Evolutionary conservation across 495 filamentous ascomycete genomes (phyloP).

Genomic region (Parmelia sp.): DNA sequence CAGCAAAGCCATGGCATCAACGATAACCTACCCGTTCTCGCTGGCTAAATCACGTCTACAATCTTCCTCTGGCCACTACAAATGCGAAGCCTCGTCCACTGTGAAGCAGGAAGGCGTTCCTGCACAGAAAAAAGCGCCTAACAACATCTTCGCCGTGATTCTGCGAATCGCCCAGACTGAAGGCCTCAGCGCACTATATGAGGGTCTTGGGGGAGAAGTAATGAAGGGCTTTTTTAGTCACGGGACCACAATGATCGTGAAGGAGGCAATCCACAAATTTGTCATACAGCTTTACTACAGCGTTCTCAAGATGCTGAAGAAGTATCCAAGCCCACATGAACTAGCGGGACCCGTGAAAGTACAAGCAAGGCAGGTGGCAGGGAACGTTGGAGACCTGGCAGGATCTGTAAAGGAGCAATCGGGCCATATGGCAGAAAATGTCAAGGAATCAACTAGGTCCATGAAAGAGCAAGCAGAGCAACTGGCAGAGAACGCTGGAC

Average conservation of each 20-base stretch:
- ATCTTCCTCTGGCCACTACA: conserved; percentile 31
- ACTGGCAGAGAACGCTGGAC: background rate
- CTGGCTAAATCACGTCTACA: conserved; percentile 75
- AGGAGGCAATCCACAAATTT: conserved; percentile 69
- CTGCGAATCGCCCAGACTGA: conserved; percentile 58
- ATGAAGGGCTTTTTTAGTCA: conserved; percentile 82
- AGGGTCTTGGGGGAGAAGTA: conserved; percentile 69
- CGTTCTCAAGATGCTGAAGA: conserved; percentile 30
- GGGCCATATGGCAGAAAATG: background rate
- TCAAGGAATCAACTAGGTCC: background rate
- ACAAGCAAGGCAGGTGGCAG: conserved; percentile 25
- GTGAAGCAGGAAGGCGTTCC: conserved; percentile 19
- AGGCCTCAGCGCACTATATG: conserved; percentile 65
- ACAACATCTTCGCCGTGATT: conserved; percentile 58
- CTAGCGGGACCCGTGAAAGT: conserved; percentile 37
- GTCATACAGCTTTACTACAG: conserved; percentile 64
- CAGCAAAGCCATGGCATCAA: conserved; percentile 72
- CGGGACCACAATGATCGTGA: conserved; percentile 84
- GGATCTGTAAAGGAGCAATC: background rate
- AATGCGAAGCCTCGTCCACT: conserved; percentile 8
- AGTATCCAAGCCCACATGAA: conserved; percentile 41
- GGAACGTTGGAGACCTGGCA: conserved; percentile 2
- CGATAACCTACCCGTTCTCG: conserved; percentile 80
- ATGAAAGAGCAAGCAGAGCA: conserved; percentile 2
- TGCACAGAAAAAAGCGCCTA: conserved; percentile 20